Conservation (phyloP, 192 early-diverging fungal genomes). For the Rhizophagus clarus region DNA sequence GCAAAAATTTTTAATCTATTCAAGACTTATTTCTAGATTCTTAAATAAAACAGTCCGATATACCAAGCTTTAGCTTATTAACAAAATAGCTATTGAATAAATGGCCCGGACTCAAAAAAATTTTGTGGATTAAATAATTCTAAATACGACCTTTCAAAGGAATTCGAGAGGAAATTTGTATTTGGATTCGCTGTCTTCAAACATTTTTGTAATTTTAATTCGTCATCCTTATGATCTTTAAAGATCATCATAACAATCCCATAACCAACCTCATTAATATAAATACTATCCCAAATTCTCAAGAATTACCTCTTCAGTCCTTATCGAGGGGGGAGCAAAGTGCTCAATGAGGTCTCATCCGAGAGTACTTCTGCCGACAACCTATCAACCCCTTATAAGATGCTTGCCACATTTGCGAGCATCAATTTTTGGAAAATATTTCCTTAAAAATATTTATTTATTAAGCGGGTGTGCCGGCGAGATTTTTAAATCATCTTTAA, state of each 20-base stretch:
- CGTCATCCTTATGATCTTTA: neutral
- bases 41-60: neutral
- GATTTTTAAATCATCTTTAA: too few species aligned
- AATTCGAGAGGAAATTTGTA: neutral
- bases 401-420: neutral
- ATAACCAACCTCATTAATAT: neutral
- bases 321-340: neutral
- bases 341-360: neutral
- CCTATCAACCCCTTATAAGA: neutral
- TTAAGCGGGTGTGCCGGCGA: neutral
- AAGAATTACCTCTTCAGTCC: neutral
- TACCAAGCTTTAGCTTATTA: neutral
- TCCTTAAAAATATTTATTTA: neutral
- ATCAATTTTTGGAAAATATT: neutral
- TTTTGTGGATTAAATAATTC: neutral
- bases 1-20: neutral
- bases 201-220: neutral
- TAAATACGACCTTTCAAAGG: neutral
- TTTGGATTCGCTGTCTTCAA: neutral
- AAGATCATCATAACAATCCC: neutral
- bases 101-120: neutral
- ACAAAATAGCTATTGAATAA: neutral
- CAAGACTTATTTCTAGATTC: neutral
- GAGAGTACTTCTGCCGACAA: neutral
- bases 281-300: neutral